Percentiles rank a stretch among this genome's conserved stretches.
Conservation (phyloP, 345 rosid species). For the Ailanthus altissimus region DNA sequence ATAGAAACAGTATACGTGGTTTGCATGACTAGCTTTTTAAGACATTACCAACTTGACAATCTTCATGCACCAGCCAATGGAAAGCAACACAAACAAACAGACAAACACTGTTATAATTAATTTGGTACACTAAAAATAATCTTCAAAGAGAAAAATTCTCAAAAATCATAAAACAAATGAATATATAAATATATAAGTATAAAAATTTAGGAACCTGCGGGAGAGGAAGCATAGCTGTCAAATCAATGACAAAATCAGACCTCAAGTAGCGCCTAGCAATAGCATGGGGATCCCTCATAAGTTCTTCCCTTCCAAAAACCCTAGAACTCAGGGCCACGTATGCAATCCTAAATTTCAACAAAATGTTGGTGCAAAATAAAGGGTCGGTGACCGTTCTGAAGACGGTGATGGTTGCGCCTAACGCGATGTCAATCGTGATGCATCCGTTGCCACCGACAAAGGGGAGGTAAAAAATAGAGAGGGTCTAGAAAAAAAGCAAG, state of each 20-base stretch:
- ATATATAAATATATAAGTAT: too few relatives aligned
- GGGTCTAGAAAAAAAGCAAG: conserved; percentile 83
- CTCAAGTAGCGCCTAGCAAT: conserved; percentile 66
- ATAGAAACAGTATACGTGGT: conserved; percentile 77
- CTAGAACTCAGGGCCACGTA: conserved; percentile 68
- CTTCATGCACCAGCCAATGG: conserved; percentile 35
- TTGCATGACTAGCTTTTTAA: conserved; percentile 45
- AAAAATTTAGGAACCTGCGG: conserved; percentile 92
- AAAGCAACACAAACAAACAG: too few relatives aligned
- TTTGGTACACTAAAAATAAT: too few relatives aligned
- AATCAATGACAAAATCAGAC: conserved; percentile 59
- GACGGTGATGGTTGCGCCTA: conserved; percentile 61
- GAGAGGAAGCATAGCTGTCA: conserved; percentile 75
- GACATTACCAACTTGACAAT: conserved; percentile 80
- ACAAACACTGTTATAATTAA: too few relatives aligned
- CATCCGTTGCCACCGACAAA: conserved; percentile 52
- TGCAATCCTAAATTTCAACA: conserved; percentile 71
- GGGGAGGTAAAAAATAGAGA: conserved; percentile 79
- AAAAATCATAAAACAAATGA: too few relatives aligned
- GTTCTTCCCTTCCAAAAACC: conserved; percentile 84
- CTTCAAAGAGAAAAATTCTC: too few relatives aligned
- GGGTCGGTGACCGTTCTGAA: conserved; percentile 67
- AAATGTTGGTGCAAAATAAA: conserved; percentile 60
- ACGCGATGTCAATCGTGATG: conserved; percentile 44
- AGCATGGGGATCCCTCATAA: conserved; percentile 62